Conservation (phyloP, 805 yeast genomes). For the Candida jianshihensis region DNA sequence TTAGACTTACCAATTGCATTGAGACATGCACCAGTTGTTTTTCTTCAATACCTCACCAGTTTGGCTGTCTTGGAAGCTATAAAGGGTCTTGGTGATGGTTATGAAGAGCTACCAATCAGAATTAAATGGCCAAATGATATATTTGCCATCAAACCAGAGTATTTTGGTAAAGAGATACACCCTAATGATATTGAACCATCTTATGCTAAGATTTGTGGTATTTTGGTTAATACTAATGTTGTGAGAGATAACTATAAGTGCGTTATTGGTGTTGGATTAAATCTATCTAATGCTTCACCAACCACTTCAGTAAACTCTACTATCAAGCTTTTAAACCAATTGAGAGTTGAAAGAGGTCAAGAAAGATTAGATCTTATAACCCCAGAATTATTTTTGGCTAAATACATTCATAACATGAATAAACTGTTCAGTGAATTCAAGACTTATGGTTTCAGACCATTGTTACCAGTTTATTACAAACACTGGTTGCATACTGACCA, state of each 20-base stretch:
- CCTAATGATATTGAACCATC: constrained; percentile 53
- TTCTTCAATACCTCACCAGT: constrained; percentile 79
- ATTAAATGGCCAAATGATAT: constrained; percentile 98
- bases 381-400: constrained; percentile 56
- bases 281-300: constrained; percentile 80
- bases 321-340: constrained; percentile 51
- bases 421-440: constrained; percentile 52
- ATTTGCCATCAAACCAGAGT: constrained; percentile 65
- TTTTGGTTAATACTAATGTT: constrained; percentile 73
- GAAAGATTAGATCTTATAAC: constrained; percentile 19
- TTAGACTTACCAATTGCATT: constrained; percentile 43
- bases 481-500: constrained; percentile 84
- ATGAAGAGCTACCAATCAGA: constrained; percentile 67
- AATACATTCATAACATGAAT: constrained; percentile 58
- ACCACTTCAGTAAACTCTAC: constrained; percentile 81
- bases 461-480: constrained; percentile 65
- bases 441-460: constrained; percentile 57
- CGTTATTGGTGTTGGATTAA: constrained; percentile 83
- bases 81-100: constrained; percentile 50
- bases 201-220: constrained; percentile 76
- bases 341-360: constrained; percentile 36
- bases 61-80: constrained; percentile 80
- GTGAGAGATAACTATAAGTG: constrained; percentile 52
- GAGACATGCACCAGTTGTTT: constrained; percentile 57
- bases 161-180: constrained; percentile 33